A percentile compares a stretch with the other conserved stretches of the same genome.
Evolutionary conservation across 768 basidiomycete genomes (phyloP).

Genomic region (Kwoniella europaea): DNA sequence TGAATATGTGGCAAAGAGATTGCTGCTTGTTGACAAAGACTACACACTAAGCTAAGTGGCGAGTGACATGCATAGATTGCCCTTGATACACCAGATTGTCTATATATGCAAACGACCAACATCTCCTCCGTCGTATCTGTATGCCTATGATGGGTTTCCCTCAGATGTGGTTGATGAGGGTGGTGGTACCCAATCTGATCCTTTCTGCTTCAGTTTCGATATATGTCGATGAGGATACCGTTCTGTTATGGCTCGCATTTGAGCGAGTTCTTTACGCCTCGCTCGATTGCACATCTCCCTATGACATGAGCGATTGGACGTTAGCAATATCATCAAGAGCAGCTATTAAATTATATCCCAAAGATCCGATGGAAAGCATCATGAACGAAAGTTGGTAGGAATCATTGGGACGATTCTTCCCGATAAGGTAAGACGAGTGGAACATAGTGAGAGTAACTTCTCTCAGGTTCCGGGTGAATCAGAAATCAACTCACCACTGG

Average conservation of each 20-base stretch:
- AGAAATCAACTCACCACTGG: conserved; percentile 42
- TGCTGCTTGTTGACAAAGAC: no score
- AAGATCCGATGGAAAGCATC: background rate
- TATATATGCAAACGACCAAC: no score
- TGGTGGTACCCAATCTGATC: conserved; percentile 10
- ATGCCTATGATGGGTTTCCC: background rate
- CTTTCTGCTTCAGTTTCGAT: conserved; percentile 46
- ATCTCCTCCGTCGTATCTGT: background rate
- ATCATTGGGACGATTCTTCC: no score
- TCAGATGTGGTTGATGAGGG: background rate
- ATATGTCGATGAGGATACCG: conserved; percentile 56
- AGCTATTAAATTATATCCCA: no score
- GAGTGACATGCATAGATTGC: no score
- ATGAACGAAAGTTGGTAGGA: no score
- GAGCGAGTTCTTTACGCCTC: conserved; percentile 46
- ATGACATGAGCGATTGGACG: background rate
- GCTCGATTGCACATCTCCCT: conserved; percentile 55
- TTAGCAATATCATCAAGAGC: background rate
- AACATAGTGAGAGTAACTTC: background rate
- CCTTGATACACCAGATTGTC: no score
- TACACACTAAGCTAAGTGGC: no score
- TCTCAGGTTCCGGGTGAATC: background rate
- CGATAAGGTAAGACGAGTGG: background rate
- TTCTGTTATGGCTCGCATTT: conserved; percentile 55
- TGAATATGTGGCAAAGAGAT: no score